Percentiles rank a stretch among this genome's conserved stretches.
These are phyloP conservation scores for Penicillium aurantiogriseum DNA, from an alignment of 2,329 filamentous ascomycete genomes.

Conservation along the genomic window DNA sequence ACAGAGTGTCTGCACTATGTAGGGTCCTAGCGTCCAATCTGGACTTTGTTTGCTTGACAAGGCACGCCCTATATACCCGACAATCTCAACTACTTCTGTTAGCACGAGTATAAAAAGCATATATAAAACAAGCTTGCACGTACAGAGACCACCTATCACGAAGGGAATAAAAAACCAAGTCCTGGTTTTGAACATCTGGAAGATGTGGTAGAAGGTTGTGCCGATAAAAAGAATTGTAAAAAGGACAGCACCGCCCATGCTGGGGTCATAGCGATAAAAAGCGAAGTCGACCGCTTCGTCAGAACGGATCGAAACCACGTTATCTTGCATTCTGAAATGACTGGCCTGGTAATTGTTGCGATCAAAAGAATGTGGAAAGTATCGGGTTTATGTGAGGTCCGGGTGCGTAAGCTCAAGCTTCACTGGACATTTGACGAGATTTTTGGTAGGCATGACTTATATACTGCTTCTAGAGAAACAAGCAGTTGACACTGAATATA, in stretches of 20 bases:
- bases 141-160: background rate
- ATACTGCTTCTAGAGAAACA: background rate
- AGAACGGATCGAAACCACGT: background rate
- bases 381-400: background rate
- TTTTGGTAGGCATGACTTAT: background rate
- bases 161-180: background rate
- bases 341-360: background rate
- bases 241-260: background rate
- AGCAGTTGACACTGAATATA: background rate
- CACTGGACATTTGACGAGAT: background rate
- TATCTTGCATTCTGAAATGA: background rate
- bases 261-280: background rate
- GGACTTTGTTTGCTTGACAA: background rate
- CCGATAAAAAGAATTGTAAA: slow-evolving; percentile 6
- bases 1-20: background rate
- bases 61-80: background rate
- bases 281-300: background rate
- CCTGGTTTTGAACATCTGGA: background rate
- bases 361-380: background rate
- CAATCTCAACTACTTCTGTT: background rate
- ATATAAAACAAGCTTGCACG: background rate
- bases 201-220: slow-evolving; percentile 17
- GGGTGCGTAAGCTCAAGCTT: background rate
- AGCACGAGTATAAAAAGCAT: background rate
- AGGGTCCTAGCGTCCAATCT: background rate